These are phyloP conservation scores for Teunomyces tritomae DNA, from an alignment of 805 yeast genomes.

Conservation along the genomic window DNA sequence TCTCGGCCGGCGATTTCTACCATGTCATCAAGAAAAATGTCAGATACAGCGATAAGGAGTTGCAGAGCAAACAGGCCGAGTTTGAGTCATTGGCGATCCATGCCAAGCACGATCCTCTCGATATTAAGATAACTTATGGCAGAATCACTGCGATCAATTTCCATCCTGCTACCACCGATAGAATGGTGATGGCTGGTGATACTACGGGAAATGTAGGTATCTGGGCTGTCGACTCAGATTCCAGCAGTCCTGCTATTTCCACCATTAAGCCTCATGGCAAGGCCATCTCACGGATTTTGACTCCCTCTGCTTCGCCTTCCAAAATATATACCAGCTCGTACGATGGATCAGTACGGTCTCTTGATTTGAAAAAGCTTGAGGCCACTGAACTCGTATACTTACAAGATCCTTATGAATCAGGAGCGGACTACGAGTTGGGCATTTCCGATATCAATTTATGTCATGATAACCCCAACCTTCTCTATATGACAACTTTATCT, in stretches of 20 bases:
- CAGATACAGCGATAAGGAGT: slow-evolving; percentile 33
- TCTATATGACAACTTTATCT: slow-evolving; percentile 72
- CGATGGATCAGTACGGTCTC: slow-evolving; percentile 78
- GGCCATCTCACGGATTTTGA: slow-evolving; percentile 61
- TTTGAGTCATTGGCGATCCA: slow-evolving; percentile 51
- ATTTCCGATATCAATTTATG: slow-evolving; percentile 70
- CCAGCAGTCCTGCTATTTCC: slow-evolving; percentile 50
- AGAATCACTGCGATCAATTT: slow-evolving; percentile 72
- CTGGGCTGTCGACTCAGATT: slow-evolving; percentile 68
- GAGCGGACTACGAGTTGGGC: slow-evolving; percentile 42
- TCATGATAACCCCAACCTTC: slow-evolving; percentile 44
- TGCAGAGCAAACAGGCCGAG: slow-evolving; percentile 51
- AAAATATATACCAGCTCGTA: slow-evolving; percentile 72
- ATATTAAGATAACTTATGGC: slow-evolving; percentile 65
- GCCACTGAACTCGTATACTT: slow-evolving; percentile 49
- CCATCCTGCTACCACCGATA: slow-evolving; percentile 68
- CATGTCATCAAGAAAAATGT: slow-evolving; percentile 41
- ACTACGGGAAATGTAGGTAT: slow-evolving; percentile 82
- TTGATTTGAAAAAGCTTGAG: slow-evolving; percentile 62
- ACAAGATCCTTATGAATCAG: slow-evolving; percentile 52
- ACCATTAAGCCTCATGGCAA: slow-evolving; percentile 74
- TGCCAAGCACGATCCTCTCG: slow-evolving; percentile 61
- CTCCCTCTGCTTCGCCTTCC: slow-evolving; percentile 48
- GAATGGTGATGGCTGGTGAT: slow-evolving; percentile 82
- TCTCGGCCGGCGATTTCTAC: slow-evolving; percentile 72